phyloP scores from a whole-genome alignment of 371 early-diverging fungal genomes.

The Mortierella sp. region DNA sequence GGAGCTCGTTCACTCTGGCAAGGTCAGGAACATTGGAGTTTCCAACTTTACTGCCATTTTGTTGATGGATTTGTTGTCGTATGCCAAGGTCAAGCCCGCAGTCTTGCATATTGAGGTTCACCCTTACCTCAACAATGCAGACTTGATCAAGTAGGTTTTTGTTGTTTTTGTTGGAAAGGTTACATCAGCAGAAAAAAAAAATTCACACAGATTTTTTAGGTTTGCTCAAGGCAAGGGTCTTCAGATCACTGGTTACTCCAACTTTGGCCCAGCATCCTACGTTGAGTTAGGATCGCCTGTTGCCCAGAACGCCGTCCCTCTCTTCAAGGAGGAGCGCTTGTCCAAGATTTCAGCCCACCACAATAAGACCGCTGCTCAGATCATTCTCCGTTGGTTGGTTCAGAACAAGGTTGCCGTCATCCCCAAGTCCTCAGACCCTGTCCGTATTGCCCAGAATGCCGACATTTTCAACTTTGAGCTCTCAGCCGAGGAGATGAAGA shows the following conservation, averaged over 20 bases:
- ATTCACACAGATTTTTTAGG: conserved; percentile 9
- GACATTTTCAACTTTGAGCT: conserved; percentile 61
- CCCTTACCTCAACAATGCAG: conserved; percentile 74
- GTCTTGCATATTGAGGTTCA: conserved; percentile 77
- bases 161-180: background rate
- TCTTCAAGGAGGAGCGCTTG: conserved; percentile 41
- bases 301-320: conserved; percentile 54
- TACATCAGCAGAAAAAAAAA: background rate
- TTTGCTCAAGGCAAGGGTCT: conserved; percentile 62
- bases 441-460: conserved; percentile 64
- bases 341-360: conserved; percentile 59
- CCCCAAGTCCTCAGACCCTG: conserved; percentile 70
- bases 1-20: conserved; percentile 60
- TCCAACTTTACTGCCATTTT: conserved; percentile 69
- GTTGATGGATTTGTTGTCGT: conserved; percentile 63
- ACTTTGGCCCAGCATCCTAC: conserved; percentile 72
- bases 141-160: conserved; percentile 59
- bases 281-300: conserved; percentile 55
- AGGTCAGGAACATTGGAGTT: conserved; percentile 69
- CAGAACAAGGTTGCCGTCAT: conserved; percentile 70
- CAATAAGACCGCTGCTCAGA: conserved; percentile 61
- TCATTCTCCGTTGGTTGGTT: conserved; percentile 70
- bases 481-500: conserved; percentile 50
- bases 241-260: conserved; percentile 73
- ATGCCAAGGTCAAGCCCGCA: conserved; percentile 63